Conservation (phyloP, 2,329 filamentous ascomycete species). For the Alternaria gansuensis region DNA sequence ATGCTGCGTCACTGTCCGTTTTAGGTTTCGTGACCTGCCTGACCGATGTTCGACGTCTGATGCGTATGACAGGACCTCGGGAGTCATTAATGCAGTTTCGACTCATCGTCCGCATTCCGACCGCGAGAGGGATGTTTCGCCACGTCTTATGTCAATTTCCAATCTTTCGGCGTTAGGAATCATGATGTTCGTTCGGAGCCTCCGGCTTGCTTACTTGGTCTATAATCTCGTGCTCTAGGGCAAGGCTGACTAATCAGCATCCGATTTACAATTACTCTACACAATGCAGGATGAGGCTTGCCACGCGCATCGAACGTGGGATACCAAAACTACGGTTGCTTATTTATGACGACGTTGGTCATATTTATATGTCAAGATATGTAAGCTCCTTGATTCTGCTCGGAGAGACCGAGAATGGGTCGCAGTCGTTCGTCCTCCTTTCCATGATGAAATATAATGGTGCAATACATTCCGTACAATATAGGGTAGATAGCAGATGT, state of each 20-base stretch:
- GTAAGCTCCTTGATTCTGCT: neutral
- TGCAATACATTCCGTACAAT: neutral
- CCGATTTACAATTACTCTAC: neutral
- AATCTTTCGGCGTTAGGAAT: neutral
- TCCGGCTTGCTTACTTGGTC: neutral
- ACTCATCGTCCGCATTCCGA: neutral
- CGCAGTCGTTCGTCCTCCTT: neutral
- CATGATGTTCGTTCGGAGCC: neutral
- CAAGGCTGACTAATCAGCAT: neutral
- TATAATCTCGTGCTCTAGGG: neutral
- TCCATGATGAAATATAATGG: neutral
- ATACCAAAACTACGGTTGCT: neutral
- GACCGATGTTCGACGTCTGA: neutral
- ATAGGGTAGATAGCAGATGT: neutral
- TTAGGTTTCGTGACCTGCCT: neutral
- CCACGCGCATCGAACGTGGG: neutral
- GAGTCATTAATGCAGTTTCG: neutral
- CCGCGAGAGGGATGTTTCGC: neutral
- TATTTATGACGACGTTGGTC: neutral
- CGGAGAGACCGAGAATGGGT: neutral
- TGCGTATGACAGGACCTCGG: neutral
- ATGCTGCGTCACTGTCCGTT: neutral
- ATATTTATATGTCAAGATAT: neutral
- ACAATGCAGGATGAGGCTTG: neutral
- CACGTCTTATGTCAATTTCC: neutral